Percentiles rank a stretch among this genome's conserved stretches.
Conservation (phyloP, 129 eudicot genomes). For the Kitagawia praeruptora region DNA sequence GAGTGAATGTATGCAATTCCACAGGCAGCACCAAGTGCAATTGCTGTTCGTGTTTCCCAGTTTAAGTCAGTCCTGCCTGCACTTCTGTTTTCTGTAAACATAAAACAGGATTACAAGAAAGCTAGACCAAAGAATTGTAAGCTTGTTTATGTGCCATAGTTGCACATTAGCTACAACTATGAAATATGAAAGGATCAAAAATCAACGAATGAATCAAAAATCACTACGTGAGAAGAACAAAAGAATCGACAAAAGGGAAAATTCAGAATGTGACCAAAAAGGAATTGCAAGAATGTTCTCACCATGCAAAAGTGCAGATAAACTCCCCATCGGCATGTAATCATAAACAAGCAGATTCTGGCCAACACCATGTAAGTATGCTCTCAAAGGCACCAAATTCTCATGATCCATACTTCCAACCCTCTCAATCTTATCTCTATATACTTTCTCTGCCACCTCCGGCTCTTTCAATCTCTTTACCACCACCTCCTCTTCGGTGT, state of each 20-base stretch:
- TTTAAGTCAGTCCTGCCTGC: background rate
- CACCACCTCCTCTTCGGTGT: background rate
- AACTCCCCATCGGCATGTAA: background rate
- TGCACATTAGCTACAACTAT: too few relatives aligned
- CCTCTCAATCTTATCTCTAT: too few relatives aligned
- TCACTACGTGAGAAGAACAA: too few relatives aligned
- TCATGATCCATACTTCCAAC: too few relatives aligned
- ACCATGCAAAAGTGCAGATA: background rate
- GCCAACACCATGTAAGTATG: background rate
- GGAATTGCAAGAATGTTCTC: background rate
- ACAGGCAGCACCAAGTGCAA: too few relatives aligned
- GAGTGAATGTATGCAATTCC: too few relatives aligned
- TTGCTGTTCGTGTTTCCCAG: background rate
- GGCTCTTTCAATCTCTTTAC: background rate
- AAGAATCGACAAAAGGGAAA: too few relatives aligned
- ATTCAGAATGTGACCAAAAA: background rate
- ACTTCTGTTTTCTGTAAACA: background rate
- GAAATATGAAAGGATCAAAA: too few relatives aligned
- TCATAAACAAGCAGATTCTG: background rate
- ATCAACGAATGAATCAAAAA: too few relatives aligned
- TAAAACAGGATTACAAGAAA: background rate
- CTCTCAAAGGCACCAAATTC: background rate
- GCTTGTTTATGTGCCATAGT: too few relatives aligned
- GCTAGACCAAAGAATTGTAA: too few relatives aligned
- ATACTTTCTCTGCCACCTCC: background rate